A percentile compares a stretch with the other conserved stretches of the same genome.
These are phyloP conservation scores for Tetraselmis striata DNA, from an alignment of 139 green algal genomes.

Conservation along the genomic window DNA sequence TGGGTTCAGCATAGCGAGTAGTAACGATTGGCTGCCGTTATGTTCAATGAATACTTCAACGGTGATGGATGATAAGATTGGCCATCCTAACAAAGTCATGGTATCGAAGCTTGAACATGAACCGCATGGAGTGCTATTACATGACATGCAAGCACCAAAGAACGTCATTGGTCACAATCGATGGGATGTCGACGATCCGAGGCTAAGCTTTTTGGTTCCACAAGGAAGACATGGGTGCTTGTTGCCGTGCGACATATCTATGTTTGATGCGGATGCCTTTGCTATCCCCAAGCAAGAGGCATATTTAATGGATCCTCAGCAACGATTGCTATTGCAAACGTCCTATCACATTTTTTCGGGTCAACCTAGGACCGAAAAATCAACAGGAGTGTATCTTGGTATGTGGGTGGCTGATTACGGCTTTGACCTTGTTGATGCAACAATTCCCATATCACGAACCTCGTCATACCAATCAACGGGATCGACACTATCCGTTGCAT, in stretches of 20 bases:
- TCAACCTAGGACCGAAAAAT: not conserved
- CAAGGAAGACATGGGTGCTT: conserved; percentile 51
- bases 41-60: not conserved
- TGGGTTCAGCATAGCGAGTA: not conserved
- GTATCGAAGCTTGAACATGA: no score
- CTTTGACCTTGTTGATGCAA: not conserved
- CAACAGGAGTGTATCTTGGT: not conserved
- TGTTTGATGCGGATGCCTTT: conserved; percentile 71
- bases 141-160: not conserved
- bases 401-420: not conserved
- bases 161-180: not conserved
- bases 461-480: not conserved
- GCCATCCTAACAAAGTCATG: no score
- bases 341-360: not conserved
- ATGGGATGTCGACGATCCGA: not conserved
- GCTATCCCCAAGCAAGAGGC: conserved; percentile 59
- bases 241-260: conserved; percentile 36
- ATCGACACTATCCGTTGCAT: conserved; percentile 29
- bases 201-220: not conserved
- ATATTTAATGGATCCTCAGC: conserved; percentile 77
- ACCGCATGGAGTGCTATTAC: no score
- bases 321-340: conserved; percentile 71
- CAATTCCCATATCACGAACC: not conserved
- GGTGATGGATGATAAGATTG: no score
- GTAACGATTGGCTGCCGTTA: not conserved